Percentiles rank a stretch among this genome's conserved stretches.
Evolutionary conservation across 2,329 filamentous ascomycete species (phyloP).

Genomic region (Talaromyces pinophilus): DNA sequence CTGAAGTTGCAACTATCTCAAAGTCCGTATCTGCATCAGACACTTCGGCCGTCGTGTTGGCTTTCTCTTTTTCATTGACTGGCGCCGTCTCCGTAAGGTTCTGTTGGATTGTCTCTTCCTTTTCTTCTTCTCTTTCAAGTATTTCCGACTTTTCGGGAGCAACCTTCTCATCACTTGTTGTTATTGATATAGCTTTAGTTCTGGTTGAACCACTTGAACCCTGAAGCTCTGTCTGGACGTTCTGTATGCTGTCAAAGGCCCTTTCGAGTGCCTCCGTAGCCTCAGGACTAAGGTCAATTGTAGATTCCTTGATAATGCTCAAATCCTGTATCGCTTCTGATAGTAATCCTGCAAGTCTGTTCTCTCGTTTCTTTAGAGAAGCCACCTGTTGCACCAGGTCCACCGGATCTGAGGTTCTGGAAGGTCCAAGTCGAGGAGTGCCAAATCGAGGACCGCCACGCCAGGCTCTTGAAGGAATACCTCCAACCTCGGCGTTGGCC

Average conservation of each 20-base stretch:
- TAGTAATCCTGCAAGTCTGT: slow-evolving; percentile 43
- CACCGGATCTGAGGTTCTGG: slow-evolving; percentile 24
- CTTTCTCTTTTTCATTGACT: not conserved
- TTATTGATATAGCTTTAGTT: slow-evolving; percentile 38
- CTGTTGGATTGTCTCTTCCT: not conserved
- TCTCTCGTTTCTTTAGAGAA: slow-evolving; percentile 40
- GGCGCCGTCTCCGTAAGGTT: not conserved
- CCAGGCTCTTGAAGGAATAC: slow-evolving; percentile 28
- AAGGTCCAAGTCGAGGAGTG: slow-evolving; percentile 24
- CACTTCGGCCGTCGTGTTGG: not conserved
- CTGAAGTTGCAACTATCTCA: not conserved
- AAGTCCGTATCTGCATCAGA: not conserved
- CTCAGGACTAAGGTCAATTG: slow-evolving; percentile 29
- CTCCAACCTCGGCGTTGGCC: slow-evolving; percentile 42
- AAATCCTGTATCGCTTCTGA: slow-evolving; percentile 46
- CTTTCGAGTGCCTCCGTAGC: slow-evolving; percentile 38
- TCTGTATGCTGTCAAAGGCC: slow-evolving; percentile 44
- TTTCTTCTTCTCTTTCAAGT: slow-evolving; percentile 11
- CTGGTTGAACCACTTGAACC: slow-evolving; percentile 4
- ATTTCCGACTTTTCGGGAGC: not conserved
- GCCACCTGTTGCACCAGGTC: slow-evolving; percentile 38
- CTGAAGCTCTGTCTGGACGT: slow-evolving; percentile 47
- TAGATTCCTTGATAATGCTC: slow-evolving; percentile 36
- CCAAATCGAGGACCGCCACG: slow-evolving; percentile 25
- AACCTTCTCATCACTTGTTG: slow-evolving; percentile 11